phyloP scores from a whole-genome alignment of 208 protist genomes.

The Wallacemonas collosoma region DNA sequence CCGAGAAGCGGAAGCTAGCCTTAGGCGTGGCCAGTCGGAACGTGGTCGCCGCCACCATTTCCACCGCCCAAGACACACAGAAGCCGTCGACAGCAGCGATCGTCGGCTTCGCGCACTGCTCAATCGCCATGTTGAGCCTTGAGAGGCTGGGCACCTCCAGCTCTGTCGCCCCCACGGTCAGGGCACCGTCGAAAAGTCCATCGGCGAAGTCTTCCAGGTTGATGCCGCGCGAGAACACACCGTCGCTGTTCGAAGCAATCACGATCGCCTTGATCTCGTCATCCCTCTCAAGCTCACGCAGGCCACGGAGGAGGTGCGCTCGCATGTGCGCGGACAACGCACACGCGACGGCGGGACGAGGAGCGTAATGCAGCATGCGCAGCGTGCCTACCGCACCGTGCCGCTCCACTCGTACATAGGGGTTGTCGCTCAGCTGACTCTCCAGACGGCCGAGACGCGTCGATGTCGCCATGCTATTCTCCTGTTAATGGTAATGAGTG shows the following conservation, averaged over 20 bases:
- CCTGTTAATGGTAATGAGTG: no score
- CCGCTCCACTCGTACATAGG: slow-evolving; percentile 58
- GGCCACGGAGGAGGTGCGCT: slow-evolving; percentile 40
- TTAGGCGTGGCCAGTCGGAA: slow-evolving; percentile 53
- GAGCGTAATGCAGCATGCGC: slow-evolving; percentile 42
- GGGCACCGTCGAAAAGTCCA: slow-evolving; percentile 27
- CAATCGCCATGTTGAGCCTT: slow-evolving; percentile 47
- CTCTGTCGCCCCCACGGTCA: slow-evolving; percentile 7
- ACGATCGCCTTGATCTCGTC: slow-evolving; percentile 28
- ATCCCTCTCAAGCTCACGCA: slow-evolving; percentile 49
- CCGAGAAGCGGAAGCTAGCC: slow-evolving; percentile 57
- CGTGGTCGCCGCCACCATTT: slow-evolving; percentile 69
- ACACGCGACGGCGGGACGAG: slow-evolving; percentile 32
- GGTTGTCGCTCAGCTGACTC: slow-evolving; percentile 49
- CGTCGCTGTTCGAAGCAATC: slow-evolving; percentile 42
- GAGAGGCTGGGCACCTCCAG: slow-evolving; percentile 55
- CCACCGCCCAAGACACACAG: slow-evolving; percentile 75
- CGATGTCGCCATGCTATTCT: slow-evolving; percentile 13
- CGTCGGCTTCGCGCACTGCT: slow-evolving; percentile 59
- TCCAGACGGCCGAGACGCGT: slow-evolving; percentile 30
- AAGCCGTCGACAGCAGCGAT: slow-evolving; percentile 73
- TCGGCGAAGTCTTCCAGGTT: slow-evolving; percentile 54
- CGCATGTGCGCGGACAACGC: slow-evolving; percentile 52
- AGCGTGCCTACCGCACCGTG: slow-evolving; percentile 41
- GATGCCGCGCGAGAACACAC: slow-evolving; percentile 78